Base-by-base conservation (phyloP, 2,329 filamentous ascomycete genomes). In the Alternaria ventricosa region DNA sequence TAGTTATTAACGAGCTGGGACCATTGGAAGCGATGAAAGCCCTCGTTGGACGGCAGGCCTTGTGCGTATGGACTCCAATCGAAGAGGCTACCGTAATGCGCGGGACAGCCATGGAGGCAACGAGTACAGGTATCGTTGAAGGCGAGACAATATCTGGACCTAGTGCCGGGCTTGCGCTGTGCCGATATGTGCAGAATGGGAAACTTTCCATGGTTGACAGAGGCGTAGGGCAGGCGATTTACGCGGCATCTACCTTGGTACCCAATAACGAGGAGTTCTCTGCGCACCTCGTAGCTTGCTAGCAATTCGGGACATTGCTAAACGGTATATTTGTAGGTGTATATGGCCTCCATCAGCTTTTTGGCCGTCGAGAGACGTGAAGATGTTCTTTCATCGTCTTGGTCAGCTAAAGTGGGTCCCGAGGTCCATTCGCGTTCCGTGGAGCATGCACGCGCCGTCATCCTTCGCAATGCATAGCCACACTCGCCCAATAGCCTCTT, bases 401-500 rank as follows among this genome's bases (percentile, higher is more conserved):
- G 49, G 49, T 23, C 28, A 41, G 49, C 49, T 36, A 53, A 36
- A 36, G 49, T 53, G 49, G 49, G 30, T 22, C 20, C 20, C 20
- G 20, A 22, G 20, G 20, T 7, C 49, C 30, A 25, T 20, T 33
- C 49, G 22, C 28, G 49, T 51, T 51, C 28, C 18, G 28, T 15
- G 49, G 49, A 33, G 5, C 6, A n/a, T 54, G 56, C 36, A 45
- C 25, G 10, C 41, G 43, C 47, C 47, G 27, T 22, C 33, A 45
- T 46, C 23, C 22, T 47, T 57, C 41, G 53, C 41, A 33, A 49
- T 46, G 57, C 61, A 50, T 49, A 63, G 57, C 57, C 61, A 56
- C 61, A 53, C 50, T 56, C 28, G 36, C 27, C 53, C 33, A 25
- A 28, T 41, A 27, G 47, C 45, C 28, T 55, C 50, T 27, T n/a